A percentile compares a stretch with the other conserved stretches of the same genome.
These are phyloP conservation scores for Alternaria metachromatica DNA, from an alignment of 2,329 filamentous ascomycete genomes.

Conservation along the genomic window DNA sequence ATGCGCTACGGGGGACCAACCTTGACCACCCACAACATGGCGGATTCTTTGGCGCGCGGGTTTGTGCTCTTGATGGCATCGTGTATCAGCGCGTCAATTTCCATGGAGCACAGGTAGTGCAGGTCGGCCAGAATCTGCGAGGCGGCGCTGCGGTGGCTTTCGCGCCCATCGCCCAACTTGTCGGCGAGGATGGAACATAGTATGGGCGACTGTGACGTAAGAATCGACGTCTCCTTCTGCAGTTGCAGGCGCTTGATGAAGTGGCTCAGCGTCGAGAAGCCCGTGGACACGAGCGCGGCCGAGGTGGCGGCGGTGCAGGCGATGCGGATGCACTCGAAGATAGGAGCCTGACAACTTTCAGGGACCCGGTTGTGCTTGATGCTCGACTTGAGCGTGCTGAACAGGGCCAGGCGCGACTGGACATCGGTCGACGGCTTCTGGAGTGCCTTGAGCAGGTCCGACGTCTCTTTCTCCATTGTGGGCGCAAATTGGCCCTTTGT, in stretches of 20 bases:
- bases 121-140: conserved; percentile 78
- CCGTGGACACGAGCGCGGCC: conserved; percentile 74
- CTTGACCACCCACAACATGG: conserved; percentile 84
- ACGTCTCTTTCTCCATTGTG: conserved; percentile 62
- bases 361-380: conserved; percentile 95
- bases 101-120: conserved; percentile 70
- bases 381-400: conserved; percentile 79
- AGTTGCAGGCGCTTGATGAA: conserved; percentile 84
- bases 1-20: conserved; percentile 50
- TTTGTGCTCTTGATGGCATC: conserved; percentile 81
- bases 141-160: conserved; percentile 79
- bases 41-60: conserved; percentile 80
- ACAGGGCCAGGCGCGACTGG: conserved; percentile 49
- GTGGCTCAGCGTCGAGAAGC: conserved; percentile 87
- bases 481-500: conserved; percentile 40
- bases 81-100: conserved; percentile 82
- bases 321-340: conserved; percentile 82
- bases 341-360: conserved; percentile 70
- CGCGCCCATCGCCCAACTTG: conserved; percentile 85
- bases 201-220: conserved; percentile 71
- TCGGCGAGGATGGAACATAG: conserved; percentile 80
- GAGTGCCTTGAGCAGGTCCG: conserved; percentile 58
- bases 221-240: conserved; percentile 78
- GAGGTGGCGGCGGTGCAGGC: conserved; percentile 80
- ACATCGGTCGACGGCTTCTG: conserved; percentile 70